These are phyloP conservation scores for Clausena lansium DNA, from an alignment of 345 rosid species.

Conservation along the genomic window DNA sequence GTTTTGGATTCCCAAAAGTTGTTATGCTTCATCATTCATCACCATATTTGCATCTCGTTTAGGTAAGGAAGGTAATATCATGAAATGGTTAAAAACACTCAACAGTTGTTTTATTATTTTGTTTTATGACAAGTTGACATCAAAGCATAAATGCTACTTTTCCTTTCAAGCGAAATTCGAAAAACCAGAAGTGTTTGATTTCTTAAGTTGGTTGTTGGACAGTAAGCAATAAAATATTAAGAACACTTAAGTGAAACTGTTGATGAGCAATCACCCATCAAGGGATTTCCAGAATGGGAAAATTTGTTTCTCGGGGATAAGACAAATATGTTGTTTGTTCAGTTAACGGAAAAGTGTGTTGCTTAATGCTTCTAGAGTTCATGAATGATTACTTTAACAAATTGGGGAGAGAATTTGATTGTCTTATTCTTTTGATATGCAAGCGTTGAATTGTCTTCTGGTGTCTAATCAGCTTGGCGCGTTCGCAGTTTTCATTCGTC, in stretches of 20 bases:
- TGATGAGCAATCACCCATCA: background rate
- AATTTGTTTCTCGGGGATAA: background rate
- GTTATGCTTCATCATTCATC: background rate
- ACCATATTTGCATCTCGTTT: background rate
- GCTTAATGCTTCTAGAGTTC: background rate
- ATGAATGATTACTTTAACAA: background rate
- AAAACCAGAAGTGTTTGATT: background rate
- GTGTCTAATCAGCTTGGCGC: conserved; percentile 66
- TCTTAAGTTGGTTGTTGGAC: background rate
- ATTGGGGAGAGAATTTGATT: background rate
- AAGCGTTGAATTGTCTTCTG: conserved; percentile 13
- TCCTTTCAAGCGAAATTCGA: background rate
- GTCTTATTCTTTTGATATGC: background rate
- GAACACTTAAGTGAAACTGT: background rate
- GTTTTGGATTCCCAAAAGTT: background rate
- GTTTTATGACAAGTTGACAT: background rate
- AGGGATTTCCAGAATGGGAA: background rate
- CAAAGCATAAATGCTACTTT: background rate
- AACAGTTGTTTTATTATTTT: background rate
- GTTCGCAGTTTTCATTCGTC: conserved; percentile 62
- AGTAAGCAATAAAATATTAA: background rate
- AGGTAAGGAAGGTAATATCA: background rate
- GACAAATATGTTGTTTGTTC: background rate
- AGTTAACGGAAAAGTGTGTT: background rate
- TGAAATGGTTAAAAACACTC: background rate